phyloP scores from a whole-genome alignment of 192 early-diverging fungal species.

The Lobulomyces angularis region DNA sequence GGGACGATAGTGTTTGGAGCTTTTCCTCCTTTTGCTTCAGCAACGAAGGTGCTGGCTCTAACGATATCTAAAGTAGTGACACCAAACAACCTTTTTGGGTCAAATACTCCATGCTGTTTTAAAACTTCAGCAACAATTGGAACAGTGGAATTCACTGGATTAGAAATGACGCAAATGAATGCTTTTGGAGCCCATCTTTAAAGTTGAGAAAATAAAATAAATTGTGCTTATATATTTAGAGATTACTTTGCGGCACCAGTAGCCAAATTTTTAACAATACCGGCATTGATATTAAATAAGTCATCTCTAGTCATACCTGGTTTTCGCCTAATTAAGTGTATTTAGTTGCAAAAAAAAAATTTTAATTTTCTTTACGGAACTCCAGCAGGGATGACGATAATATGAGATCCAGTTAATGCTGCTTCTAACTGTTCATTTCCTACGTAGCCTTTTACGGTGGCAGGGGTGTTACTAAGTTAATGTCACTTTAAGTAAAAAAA shows the following conservation, averaged over 20 bases:
- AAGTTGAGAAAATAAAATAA: background rate
- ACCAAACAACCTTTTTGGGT: constrained; percentile 53
- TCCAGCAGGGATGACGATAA: constrained; percentile 54
- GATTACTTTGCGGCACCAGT: constrained; percentile 43
- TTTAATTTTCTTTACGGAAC: no score
- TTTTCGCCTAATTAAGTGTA: no score
- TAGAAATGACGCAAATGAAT: constrained; percentile 50
- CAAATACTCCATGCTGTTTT: constrained; percentile 42
- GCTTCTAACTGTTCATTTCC: constrained; percentile 34
- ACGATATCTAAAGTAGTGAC: constrained; percentile 52
- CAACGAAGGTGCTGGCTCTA: constrained; percentile 48
- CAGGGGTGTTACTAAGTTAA: background rate
- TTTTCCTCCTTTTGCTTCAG: constrained; percentile 24
- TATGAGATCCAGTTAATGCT: constrained; percentile 35
- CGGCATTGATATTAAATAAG: constrained; percentile 59
- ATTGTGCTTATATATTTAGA: background rate
- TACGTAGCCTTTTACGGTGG: constrained; percentile 29
- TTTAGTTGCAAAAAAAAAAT: no score
- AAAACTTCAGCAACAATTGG: constrained; percentile 53
- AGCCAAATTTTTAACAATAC: constrained; percentile 45
- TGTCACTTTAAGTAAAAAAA: constrained; percentile 5
- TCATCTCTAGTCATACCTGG: constrained; percentile 63
- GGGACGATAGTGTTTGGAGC: constrained; percentile 27
- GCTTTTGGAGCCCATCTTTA: constrained; percentile 45
- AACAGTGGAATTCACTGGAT: constrained; percentile 58